phyloP scores from a whole-genome alignment of 345 rosid species.

The Ricinus communis region DNA sequence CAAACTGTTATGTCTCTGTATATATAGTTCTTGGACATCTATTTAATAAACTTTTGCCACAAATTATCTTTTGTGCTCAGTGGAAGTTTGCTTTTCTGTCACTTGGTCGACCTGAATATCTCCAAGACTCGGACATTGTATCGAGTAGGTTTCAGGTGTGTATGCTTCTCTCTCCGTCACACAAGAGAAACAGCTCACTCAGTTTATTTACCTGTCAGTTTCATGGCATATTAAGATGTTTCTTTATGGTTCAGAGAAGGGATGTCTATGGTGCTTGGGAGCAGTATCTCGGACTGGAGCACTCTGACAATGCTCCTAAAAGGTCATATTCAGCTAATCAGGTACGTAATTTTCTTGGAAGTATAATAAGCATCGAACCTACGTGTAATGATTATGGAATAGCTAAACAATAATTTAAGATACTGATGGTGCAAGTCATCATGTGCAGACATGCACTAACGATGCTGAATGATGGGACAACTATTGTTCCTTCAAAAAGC shows the following conservation, averaged over 20 bases:
- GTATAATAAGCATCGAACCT: too few relatives aligned
- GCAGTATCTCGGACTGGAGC: conserved; percentile 97
- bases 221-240: not conserved
- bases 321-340: conserved; percentile 78
- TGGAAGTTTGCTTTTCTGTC: conserved; percentile 50
- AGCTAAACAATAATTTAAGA: too few relatives aligned
- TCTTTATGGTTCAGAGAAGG: conserved; percentile 49
- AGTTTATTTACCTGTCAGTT: not conserved
- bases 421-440: too few relatives aligned
- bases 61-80: conserved; percentile 5
- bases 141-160: conserved; percentile 36
- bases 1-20: too few relatives aligned
- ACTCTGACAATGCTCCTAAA: conserved; percentile 78
- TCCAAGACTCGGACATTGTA: conserved; percentile 32
- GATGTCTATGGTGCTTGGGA: conserved; percentile 96
- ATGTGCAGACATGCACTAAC: too few relatives aligned
- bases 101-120: conserved; percentile 68
- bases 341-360: conserved; percentile 35
- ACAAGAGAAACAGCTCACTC: not conserved
- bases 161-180: not conserved
- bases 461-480: not conserved
- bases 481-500: too few relatives aligned
- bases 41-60: too few relatives aligned
- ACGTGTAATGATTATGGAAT: too few relatives aligned
- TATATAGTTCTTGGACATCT: not conserved